Evolutionary conservation across 192 early-diverging fungal genomes (phyloP).

Genomic region (Kickxella alabastrina): DNA sequence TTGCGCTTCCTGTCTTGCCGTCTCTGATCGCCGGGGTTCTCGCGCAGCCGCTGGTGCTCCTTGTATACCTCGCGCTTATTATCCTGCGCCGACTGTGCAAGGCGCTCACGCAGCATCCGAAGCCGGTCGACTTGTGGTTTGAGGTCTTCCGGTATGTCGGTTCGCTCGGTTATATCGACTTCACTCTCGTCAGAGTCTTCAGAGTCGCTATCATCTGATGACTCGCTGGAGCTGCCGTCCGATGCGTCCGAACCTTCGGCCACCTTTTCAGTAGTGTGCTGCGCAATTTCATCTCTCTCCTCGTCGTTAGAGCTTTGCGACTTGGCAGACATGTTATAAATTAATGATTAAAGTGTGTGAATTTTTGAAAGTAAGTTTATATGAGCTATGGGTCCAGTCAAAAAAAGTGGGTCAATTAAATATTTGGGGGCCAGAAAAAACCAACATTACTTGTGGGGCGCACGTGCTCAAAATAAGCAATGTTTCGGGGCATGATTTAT

Average conservation of each 20-base stretch:
- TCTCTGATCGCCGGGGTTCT: slow-evolving; percentile 61
- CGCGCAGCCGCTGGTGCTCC: slow-evolving; percentile 70
- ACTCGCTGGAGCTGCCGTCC: slow-evolving; percentile 1
- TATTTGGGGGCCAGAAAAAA: too few species aligned
- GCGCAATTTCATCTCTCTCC: background rate
- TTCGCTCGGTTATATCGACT: slow-evolving; percentile 32
- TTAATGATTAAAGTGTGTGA: too few species aligned
- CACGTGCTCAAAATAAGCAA: too few species aligned
- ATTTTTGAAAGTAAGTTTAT: too few species aligned
- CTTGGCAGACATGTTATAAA: too few species aligned
- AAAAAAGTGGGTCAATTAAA: too few species aligned
- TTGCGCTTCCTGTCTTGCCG: slow-evolving; percentile 65
- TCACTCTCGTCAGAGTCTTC: slow-evolving; percentile 11
- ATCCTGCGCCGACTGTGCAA: slow-evolving; percentile 43
- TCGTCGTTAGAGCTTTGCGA: background rate
- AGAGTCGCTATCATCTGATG: background rate
- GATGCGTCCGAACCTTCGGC: too few species aligned
- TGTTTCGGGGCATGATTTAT: too few species aligned
- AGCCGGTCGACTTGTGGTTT: slow-evolving; percentile 29
- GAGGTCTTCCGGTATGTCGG: slow-evolving; percentile 27
- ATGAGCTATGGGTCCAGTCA: too few species aligned
- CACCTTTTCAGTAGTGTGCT: too few species aligned
- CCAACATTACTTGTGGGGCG: too few species aligned
- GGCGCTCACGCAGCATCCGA: slow-evolving; percentile 12
- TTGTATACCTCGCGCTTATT: slow-evolving; percentile 73